These are phyloP conservation scores for Thoreauomyces humboldtii DNA, from an alignment of 192 early-diverging fungal species.

Conservation along the genomic window DNA sequence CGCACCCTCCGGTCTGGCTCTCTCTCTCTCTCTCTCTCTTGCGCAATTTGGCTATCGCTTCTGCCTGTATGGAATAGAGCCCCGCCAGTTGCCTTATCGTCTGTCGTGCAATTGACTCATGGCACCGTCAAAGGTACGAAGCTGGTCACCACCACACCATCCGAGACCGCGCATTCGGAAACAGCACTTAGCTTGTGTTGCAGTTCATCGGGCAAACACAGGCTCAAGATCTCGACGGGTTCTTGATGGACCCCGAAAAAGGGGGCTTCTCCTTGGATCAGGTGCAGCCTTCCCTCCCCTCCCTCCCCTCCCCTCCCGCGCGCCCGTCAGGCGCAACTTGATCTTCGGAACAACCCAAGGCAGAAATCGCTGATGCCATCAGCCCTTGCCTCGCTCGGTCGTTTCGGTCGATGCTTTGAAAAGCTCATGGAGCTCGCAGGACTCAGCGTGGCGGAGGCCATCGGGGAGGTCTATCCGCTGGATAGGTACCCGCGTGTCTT, in stretches of 20 bases:
- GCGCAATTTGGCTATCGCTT: too few species aligned
- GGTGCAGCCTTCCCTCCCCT: conserved; percentile 51
- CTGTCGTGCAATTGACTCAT: too few species aligned
- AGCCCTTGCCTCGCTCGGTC: not conserved
- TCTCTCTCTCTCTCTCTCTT: too few species aligned
- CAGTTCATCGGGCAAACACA: conserved; percentile 48
- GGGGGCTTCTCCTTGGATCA: conserved; percentile 91
- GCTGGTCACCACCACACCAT: too few species aligned
- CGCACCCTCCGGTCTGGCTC: too few species aligned
- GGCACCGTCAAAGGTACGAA: too few species aligned
- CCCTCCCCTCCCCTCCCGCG: not conserved
- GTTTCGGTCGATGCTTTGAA: not conserved
- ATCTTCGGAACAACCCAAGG: not conserved
- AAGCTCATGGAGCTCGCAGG: conserved; percentile 72
- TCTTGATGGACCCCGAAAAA: conserved; percentile 73
- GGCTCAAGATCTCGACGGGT: conserved; percentile 75
- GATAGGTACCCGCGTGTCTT: conserved; percentile 44
- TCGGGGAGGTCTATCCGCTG: conserved; percentile 66
- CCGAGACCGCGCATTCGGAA: too few species aligned
- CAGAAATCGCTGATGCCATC: not conserved
- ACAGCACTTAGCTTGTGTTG: too few species aligned
- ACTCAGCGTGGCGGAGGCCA: conserved; percentile 83
- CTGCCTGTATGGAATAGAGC: too few species aligned
- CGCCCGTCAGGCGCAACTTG: not conserved
- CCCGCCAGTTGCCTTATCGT: too few species aligned